Base-by-base conservation (phyloP, 2,329 filamentous ascomycete species). In the Ophiosphaerella herpotricha region DNA sequence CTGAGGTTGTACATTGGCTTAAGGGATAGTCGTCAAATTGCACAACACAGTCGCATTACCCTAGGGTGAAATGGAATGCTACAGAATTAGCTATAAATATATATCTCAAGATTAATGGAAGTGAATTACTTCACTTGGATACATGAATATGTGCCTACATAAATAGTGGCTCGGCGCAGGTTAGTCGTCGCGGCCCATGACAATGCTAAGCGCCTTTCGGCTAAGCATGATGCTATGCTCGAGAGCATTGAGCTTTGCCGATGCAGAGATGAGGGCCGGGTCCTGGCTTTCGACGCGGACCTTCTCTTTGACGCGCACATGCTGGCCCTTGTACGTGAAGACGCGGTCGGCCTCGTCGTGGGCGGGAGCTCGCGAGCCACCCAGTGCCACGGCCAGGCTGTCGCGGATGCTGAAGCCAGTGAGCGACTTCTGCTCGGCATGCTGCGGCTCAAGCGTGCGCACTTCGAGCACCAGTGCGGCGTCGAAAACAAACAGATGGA, bases 281-380 rank as follows among this genome's bases (percentile, higher is more conserved):
- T 97, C 92, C 47, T 91, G 90, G 64, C 85, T 93, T 73, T 96
- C 92, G 2, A 97, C 87, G 35, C 89, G 82, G 4, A 96, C 84
- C 76, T 97, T 97, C 71, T 97, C 93, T 60, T 87, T 85, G 39
- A 97, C 93, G 57, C 85, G 87, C 2, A 97, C 91, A 54, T 94
- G 85, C 48, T 85, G 81, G 4, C 83, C 82, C 12, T 77, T 64
- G 74, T 82, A 97, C 4, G 77, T 78, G 71, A 96, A 97, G 0
- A 89, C 77, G 33, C 85, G 82, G 52, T 93, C 88, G 56, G 87
- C 85, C 74, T 97, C 93, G 43, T 80, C 78, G 57, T 81, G 78
- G 6, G 64, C 60, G 11, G 74, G 76, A 3, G 68, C 61, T 50
- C 72, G 69, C 1, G 67, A 52, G 11, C 72, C 77, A 12, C 77